These are phyloP conservation scores for Diplocarpon mali DNA, from an alignment of 2,329 filamentous ascomycete species.

Conservation along the genomic window DNA sequence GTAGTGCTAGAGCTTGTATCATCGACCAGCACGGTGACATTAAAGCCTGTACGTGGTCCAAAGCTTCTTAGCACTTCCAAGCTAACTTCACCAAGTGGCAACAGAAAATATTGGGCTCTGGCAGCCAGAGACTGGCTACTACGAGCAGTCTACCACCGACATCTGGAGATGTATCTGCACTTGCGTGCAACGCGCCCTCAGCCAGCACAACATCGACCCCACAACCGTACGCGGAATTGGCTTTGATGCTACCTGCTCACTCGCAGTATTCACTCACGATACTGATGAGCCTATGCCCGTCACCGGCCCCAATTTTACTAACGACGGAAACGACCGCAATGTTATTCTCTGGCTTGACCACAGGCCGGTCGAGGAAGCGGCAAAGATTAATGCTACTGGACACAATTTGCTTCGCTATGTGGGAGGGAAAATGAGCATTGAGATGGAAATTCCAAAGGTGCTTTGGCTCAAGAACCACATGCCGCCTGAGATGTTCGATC, in stretches of 20 bases:
- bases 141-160: conserved; percentile 95
- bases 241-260: conserved; percentile 97
- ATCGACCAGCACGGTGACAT: conserved; percentile 90
- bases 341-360: conserved; percentile 98
- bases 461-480: conserved; percentile 98
- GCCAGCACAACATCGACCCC: conserved; percentile 69
- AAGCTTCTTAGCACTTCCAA: background rate
- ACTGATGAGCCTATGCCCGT: conserved; percentile 88
- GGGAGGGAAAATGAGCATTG: conserved; percentile 95
- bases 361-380: conserved; percentile 79
- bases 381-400: conserved; percentile 82
- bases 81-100: conserved; percentile 35
- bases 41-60: conserved; percentile 35
- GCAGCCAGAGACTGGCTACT: conserved; percentile 66
- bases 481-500: conserved; percentile 78
- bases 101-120: conserved; percentile 69
- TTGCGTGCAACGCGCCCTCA: conserved; percentile 73
- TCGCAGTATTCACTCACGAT: conserved; percentile 80
- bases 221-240: conserved; percentile 77
- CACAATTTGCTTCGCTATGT: conserved; percentile 95
- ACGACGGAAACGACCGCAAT: conserved; percentile 76
- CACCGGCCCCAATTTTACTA: conserved; percentile 75
- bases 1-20: conserved; percentile 89
- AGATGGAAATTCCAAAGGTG: conserved; percentile 99
- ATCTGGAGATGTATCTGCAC: conserved; percentile 94